Conservation (phyloP, 176 grass and related monocot genomes). For the Musa acuminata region DNA sequence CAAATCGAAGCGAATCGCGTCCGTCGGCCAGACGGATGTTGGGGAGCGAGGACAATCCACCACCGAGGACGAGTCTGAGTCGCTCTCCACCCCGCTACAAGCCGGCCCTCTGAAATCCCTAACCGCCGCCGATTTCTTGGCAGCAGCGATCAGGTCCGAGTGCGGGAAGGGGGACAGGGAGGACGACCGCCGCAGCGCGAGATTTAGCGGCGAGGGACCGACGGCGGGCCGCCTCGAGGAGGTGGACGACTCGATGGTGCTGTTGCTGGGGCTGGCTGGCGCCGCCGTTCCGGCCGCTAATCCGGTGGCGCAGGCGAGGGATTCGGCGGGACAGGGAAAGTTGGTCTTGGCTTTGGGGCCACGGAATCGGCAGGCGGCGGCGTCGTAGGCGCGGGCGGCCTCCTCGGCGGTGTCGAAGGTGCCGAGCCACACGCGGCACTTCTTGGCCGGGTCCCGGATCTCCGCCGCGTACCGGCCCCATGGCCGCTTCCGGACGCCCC, state of each 20-base stretch:
- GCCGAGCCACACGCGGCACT: slow-evolving; percentile 48
- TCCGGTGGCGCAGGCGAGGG: background rate
- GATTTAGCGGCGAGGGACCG: too few species aligned
- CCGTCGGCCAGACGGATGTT: slow-evolving; percentile 39
- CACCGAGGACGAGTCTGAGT: too few species aligned
- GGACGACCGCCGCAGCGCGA: background rate
- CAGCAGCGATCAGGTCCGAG: slow-evolving; percentile 41
- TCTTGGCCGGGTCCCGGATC: slow-evolving; percentile 85
- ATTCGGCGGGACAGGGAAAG: slow-evolving; percentile 28
- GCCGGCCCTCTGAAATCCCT: background rate
- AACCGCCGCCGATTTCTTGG: background rate
- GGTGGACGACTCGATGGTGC: slow-evolving; percentile 59
- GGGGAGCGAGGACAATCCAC: slow-evolving; percentile 14
- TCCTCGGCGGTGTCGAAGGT: slow-evolving; percentile 13
- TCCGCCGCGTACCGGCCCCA: slow-evolving; percentile 97
- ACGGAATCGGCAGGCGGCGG: slow-evolving; percentile 1
- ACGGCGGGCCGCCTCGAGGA: slow-evolving; percentile 22
- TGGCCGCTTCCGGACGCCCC: slow-evolving; percentile 78
- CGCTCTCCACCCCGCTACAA: slow-evolving; percentile 39
- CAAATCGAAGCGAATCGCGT: slow-evolving; percentile 26
- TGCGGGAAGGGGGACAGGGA: slow-evolving; percentile 38
- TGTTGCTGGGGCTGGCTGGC: slow-evolving; percentile 46
- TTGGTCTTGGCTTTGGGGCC: background rate
- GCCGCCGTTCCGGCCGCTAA: background rate
- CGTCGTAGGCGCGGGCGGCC: slow-evolving; percentile 8